Percentiles rank a stretch among this genome's conserved stretches.
phyloP scores from a whole-genome alignment of 345 rosid species.

The Capsella bursapastoris region DNA sequence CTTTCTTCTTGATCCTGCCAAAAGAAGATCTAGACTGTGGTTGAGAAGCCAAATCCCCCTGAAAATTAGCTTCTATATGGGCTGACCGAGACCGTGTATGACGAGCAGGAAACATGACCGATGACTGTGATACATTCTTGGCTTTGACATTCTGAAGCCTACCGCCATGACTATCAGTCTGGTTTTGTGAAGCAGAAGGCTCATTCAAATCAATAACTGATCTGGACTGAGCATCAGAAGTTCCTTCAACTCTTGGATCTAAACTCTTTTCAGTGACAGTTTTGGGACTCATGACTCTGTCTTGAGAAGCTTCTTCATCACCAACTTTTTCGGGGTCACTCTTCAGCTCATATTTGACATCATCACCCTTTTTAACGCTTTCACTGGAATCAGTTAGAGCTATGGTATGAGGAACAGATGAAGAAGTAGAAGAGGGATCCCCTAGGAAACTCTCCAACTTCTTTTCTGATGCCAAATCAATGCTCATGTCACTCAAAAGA shows the following conservation, averaged over 20 bases:
- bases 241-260: constrained; percentile 17
- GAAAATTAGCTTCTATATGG: constrained; percentile 42
- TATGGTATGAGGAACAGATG: constrained; percentile 46
- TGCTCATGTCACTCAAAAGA: constrained; percentile 92
- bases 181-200: constrained; percentile 32
- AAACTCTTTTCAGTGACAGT: constrained; percentile 10
- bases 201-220: constrained; percentile 21
- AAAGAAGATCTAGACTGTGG: constrained; percentile 22
- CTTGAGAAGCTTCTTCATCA: constrained; percentile 44
- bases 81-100: constrained; percentile 67
- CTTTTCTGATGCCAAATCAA: constrained; percentile 71
- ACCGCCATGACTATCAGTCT: constrained; percentile 29
- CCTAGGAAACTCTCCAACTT: constrained; percentile 52
- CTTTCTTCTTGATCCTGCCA: constrained; percentile 52
- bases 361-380: constrained; percentile 36
- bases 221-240: constrained; percentile 15
- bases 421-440: constrained; percentile 60
- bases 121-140: constrained; percentile 32
- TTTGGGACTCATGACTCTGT: constrained; percentile 35
- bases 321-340: constrained; percentile 32
- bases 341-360: constrained; percentile 41
- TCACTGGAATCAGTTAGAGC: constrained; percentile 26
- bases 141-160: constrained; percentile 43
- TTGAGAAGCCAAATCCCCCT: constrained; percentile 25
- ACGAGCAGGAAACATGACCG: constrained; percentile 47